Evolutionary conservation across 2,329 filamentous ascomycete species (phyloP), one percentile per base, ranked within the genome.

Genomic region (Helminthosporium solani): DNA sequence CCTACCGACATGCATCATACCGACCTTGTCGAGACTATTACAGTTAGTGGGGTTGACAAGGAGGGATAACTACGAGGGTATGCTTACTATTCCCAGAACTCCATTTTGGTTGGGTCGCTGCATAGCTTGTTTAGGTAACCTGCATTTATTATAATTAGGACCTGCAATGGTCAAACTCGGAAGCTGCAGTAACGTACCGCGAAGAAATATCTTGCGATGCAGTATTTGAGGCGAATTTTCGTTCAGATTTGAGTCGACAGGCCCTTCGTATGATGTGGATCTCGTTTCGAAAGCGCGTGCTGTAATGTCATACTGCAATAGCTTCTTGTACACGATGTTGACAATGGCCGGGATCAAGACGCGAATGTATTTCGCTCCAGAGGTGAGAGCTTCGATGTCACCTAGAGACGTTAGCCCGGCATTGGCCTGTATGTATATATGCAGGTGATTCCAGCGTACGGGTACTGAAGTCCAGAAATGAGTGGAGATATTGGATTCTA

Each of bases 261-360:
- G 82, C 0, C 83, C 84, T 55, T 88, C 84, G 52, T 83, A 85
- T 33, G 81, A 83, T 7, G 78, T 81, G 44, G 77, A 75, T 37
- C 77, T 70, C 2, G 78, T 82, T 47, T 83, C 79, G 66, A 92
- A 90, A 12, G 87, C 86, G 42, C 86, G 81, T 1, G 88, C 87
- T 3, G 88, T 94, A 67, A 92, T 88, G 64, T 92, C 88, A 70
- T 88, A 88, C 61, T 84, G 81, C 9, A 92, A 75, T 0, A 94
- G 79, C 66, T 92, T 92, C 63, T 84, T 84, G 75, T 92, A 94
- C 27, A 92, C 86, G 49, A 90, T 87, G 70, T 91, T 90, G 61
- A 92, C 87, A 18, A 94, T 80, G 36, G 87, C 85, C 1, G 89
- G 89, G 53, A 92, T 90, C 25, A 92, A 79, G n/a, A 85, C 82